phyloP scores from a whole-genome alignment of 73 alveolate genomes.

The Diophrys sp. region DNA sequence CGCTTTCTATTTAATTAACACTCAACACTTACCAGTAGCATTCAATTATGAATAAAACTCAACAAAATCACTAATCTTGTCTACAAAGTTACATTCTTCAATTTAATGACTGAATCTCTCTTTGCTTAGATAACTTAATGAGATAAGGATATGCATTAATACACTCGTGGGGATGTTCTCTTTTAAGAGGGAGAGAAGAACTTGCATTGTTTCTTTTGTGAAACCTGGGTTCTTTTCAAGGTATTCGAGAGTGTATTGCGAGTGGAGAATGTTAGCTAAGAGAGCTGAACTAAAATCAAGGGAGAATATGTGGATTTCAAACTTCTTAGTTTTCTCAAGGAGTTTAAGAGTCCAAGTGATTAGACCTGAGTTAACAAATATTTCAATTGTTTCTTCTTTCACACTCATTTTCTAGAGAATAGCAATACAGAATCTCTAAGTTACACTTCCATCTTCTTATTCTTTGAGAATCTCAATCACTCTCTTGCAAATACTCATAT shows the following conservation, averaged over 20 bases:
- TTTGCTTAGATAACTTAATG: conserved; percentile 82
- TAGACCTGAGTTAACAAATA: conserved; percentile 74
- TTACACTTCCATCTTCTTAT: conserved; percentile 94
- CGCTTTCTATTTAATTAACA: conserved; percentile 66
- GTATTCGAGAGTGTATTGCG: conserved; percentile 78
- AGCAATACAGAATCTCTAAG: conserved; percentile 94
- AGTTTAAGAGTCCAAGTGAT: conserved; percentile 74
- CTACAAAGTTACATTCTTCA: conserved; percentile 91
- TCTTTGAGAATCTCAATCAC: conserved; percentile 87
- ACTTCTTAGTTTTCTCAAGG: conserved; percentile 48
- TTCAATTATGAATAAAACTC: conserved; percentile 79
- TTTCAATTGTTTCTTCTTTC: conserved; percentile 80
- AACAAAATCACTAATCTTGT: conserved; percentile 87
- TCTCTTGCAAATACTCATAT: conserved; percentile 78
- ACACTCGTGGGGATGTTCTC: conserved; percentile 83
- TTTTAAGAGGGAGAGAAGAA: conserved; percentile 58
- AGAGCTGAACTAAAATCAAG: conserved; percentile 91
- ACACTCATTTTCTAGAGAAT: conserved; percentile 91
- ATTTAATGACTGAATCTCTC: conserved; percentile 82
- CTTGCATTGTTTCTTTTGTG: conserved; percentile 69
- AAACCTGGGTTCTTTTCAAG: conserved; percentile 74
- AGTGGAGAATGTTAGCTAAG: conserved; percentile 91
- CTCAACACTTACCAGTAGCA: conserved; percentile 39
- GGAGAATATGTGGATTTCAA: conserved; percentile 86
- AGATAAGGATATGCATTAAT: conserved; percentile 89